Percentiles rank a stretch among this genome's conserved stretches.
These are phyloP conservation scores for Syzygium aqueum DNA, from an alignment of 345 rosid genomes.

Conservation along the genomic window DNA sequence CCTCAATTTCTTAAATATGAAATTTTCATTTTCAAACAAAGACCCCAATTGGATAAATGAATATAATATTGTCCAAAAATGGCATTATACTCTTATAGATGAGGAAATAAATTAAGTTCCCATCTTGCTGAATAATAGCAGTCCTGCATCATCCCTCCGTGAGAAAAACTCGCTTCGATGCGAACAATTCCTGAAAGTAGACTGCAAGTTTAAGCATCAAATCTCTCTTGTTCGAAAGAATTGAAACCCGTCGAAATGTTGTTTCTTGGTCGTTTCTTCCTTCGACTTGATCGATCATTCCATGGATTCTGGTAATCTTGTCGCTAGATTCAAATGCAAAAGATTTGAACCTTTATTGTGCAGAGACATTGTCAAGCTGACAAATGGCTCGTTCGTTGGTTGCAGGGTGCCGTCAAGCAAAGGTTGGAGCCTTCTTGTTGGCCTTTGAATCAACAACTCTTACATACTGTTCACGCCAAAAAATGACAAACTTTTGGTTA, in stretches of 20 bases:
- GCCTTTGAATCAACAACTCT: not conserved
- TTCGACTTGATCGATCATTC: not conserved
- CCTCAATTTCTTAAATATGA: not conserved
- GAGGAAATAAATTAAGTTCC: not conserved
- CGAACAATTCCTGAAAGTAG: not conserved
- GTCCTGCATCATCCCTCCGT: not conserved
- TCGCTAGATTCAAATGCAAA: no score
- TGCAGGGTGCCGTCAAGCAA: not conserved
- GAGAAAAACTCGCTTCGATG: not conserved
- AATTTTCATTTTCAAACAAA: not conserved
- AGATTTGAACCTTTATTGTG: not conserved
- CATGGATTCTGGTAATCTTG: not conserved
- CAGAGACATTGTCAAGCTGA: not conserved
- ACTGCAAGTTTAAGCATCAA: not conserved
- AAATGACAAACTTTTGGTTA: no score
- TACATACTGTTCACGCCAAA: not conserved
- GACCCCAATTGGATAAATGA: not conserved
- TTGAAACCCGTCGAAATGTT: not conserved
- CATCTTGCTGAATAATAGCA: not conserved
- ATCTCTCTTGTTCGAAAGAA: not conserved
- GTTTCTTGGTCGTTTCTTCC: not conserved
- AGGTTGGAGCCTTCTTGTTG: not conserved
- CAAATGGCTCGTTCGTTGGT: not conserved
- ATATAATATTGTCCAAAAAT: not conserved
- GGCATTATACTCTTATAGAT: not conserved